These are phyloP conservation scores for Mangifera indica DNA, from an alignment of 345 rosid species.

Conservation along the genomic window DNA sequence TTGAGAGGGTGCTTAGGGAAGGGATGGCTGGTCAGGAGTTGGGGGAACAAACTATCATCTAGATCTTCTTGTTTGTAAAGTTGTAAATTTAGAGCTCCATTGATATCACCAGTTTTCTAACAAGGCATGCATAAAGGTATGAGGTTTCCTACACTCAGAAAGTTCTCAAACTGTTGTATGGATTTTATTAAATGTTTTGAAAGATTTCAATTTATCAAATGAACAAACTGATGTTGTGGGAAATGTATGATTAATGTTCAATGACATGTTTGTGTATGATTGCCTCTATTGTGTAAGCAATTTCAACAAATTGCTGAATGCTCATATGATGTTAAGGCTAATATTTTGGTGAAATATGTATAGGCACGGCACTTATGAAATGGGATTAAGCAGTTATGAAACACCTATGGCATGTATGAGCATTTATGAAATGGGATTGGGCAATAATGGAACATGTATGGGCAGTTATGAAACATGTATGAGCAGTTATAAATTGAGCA, in stretches of 20 bases:
- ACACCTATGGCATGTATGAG: no score
- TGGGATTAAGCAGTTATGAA: no score
- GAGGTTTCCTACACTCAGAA: background rate
- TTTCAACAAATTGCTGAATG: background rate
- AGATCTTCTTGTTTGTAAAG: constrained; percentile 20
- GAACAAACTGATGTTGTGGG: background rate
- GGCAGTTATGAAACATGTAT: no score
- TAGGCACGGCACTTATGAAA: no score
- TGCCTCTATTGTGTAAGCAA: background rate
- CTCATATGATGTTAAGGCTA: background rate
- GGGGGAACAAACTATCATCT: constrained; percentile 84
- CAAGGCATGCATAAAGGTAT: constrained; percentile 8
- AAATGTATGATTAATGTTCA: constrained; percentile 5
- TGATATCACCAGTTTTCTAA: constrained; percentile 21
- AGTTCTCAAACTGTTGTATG: background rate
- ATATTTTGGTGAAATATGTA: no score
- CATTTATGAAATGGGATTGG: no score
- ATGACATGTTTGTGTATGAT: background rate
- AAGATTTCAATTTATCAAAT: background rate
- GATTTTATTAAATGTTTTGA: background rate
- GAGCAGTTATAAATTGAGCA: no score
- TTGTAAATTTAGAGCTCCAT: constrained; percentile 10
- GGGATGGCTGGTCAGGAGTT: constrained; percentile 96
- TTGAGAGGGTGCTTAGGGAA: constrained; percentile 68
- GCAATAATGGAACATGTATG: no score